Conservation (phyloP, 345 rosid species). For the Firmiana major region DNA sequence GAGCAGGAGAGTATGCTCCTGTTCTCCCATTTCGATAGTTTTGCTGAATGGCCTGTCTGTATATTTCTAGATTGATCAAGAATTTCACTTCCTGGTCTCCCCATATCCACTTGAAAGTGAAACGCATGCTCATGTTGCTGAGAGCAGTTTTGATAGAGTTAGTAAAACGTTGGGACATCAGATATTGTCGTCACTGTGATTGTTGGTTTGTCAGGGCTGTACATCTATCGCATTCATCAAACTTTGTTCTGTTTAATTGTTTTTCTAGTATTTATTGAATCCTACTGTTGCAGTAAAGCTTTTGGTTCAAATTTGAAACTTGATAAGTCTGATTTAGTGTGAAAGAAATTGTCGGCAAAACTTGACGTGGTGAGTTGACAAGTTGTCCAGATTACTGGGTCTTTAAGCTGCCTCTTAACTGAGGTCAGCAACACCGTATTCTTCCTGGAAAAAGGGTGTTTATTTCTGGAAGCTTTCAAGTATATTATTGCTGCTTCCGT, state of each 20-base stretch:
- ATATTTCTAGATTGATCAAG: background rate
- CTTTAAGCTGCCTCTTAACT: background rate
- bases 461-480: slow-evolving; percentile 3
- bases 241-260: background rate
- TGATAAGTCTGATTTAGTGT: background rate
- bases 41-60: slow-evolving; percentile 10
- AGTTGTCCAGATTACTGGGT: background rate
- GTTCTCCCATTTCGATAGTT: slow-evolving; percentile 6
- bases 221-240: background rate
- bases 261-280: background rate
- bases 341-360: slow-evolving; percentile 19
- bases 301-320: slow-evolving; percentile 1
- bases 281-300: background rate
- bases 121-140: background rate
- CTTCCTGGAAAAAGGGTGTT: slow-evolving; percentile 1
- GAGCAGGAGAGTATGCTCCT: slow-evolving; percentile 12
- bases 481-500: background rate
- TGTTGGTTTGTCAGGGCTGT: background rate
- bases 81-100: background rate
- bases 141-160: background rate
- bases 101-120: background rate
- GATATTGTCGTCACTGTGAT: background rate
- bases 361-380: background rate
- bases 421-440: slow-evolving; percentile 17
- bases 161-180: background rate